Percentiles rank a stretch among this genome's conserved stretches.
Evolutionary conservation across 495 filamentous ascomycete species (phyloP).

Genomic region (Penicillium subrubescens): DNA sequence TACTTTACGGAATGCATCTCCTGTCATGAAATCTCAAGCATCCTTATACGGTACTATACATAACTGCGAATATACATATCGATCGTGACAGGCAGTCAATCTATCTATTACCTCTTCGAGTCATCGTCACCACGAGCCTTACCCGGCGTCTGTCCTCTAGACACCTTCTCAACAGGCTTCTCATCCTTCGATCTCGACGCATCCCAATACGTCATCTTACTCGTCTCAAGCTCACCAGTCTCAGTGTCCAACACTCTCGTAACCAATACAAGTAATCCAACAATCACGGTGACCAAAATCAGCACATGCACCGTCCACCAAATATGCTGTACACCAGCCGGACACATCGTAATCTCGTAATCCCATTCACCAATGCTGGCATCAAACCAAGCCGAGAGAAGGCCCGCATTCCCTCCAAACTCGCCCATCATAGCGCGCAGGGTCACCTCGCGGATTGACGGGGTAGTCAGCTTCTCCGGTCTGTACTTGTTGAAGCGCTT

Average conservation of each 20-base stretch:
- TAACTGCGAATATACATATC: conserved; percentile 12
- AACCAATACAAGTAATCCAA: conserved; percentile 20
- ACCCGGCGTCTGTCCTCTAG: background rate
- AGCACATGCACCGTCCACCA: conserved; percentile 91
- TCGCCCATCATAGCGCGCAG: conserved; percentile 99
- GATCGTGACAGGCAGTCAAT: background rate
- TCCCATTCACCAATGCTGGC: conserved; percentile 66
- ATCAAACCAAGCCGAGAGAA: conserved; percentile 91
- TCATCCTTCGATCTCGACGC: background rate
- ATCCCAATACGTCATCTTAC: background rate
- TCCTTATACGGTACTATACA: background rate
- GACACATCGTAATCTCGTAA: conserved; percentile 76
- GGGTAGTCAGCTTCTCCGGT: conserved; percentile 12
- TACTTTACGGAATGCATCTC: background rate
- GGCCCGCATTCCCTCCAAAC: conserved; percentile 83
- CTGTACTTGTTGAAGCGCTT: conserved; percentile 28
- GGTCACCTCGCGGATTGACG: conserved; percentile 79
- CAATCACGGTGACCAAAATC: conserved; percentile 56
- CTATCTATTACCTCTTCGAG: conserved; percentile 2
- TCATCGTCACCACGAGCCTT: background rate
- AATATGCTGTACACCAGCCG: conserved; percentile 80
- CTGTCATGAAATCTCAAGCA: background rate
- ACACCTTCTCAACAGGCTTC: background rate
- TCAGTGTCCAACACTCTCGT: background rate
- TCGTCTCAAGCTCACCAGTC: background rate